Conservation (phyloP, 192 early-diverging fungal genomes). For the Entophlyctis luteolus region DNA sequence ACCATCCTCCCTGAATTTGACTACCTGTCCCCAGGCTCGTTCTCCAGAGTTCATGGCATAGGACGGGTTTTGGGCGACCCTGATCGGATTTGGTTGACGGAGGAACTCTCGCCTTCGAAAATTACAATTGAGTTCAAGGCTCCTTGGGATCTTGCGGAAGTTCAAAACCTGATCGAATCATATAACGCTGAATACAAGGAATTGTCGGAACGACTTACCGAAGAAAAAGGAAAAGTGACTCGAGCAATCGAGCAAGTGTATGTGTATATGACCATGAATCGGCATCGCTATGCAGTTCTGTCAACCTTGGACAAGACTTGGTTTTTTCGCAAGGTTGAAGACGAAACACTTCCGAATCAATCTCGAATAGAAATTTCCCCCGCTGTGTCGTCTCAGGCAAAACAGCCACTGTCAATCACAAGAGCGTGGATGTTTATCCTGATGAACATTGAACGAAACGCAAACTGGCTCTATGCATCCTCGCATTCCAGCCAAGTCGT, state of each 20-base stretch:
- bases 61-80: background rate
- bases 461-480: background rate
- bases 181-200: background rate
- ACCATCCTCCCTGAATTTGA: background rate
- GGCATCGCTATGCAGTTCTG: constrained; percentile 8
- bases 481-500: background rate
- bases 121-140: constrained; percentile 4
- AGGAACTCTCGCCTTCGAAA: background rate
- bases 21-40: background rate
- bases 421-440: background rate
- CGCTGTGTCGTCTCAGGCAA: background rate
- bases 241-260: background rate
- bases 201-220: background rate
- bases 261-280: constrained; percentile 3
- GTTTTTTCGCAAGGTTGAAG: background rate
- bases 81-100: background rate
- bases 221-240: background rate
- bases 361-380: background rate
- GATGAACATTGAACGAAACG: background rate
- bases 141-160: background rate
- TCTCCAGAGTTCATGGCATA: background rate
- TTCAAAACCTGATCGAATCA: background rate
- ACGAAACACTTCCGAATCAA: too few species aligned
- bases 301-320: background rate
- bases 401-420: background rate